phyloP scores from a whole-genome alignment of 148 eudicot genomes.

The Agrostemma githago region DNA sequence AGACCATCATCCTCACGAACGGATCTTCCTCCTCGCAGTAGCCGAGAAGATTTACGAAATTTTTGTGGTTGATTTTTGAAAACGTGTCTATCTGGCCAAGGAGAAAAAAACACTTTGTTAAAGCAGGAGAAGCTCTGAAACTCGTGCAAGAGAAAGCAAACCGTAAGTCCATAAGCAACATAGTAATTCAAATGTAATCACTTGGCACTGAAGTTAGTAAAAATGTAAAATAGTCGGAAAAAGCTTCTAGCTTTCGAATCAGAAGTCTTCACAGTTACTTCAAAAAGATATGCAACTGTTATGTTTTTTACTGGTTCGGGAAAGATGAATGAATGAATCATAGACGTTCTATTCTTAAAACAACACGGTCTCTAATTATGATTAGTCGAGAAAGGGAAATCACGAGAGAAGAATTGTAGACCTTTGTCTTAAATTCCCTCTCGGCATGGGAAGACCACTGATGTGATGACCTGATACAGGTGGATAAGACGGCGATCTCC shows the following conservation, averaged over 20 bases:
- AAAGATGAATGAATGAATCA: background rate
- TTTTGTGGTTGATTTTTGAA: slow-evolving; percentile 63
- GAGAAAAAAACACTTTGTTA: background rate
- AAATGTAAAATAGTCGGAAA: background rate
- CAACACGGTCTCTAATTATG: background rate
- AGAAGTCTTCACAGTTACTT: background rate
- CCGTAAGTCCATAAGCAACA: background rate
- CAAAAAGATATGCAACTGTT: background rate
- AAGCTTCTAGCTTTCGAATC: background rate
- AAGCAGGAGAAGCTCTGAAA: slow-evolving; percentile 3
- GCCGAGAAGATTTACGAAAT: slow-evolving; percentile 63
- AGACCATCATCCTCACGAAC: slow-evolving; percentile 74
- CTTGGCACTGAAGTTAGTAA: background rate
- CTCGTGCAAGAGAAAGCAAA: background rate
- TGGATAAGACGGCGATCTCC: slow-evolving; percentile 44
- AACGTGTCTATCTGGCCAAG: slow-evolving; percentile 44
- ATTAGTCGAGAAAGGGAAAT: background rate
- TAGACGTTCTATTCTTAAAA: background rate
- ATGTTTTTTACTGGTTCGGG: background rate
- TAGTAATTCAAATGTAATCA: background rate
- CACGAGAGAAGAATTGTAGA: slow-evolving; percentile 11
- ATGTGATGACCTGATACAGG: slow-evolving; percentile 39
- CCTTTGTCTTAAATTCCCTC: slow-evolving; percentile 40
- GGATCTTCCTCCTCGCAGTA: slow-evolving; percentile 65
- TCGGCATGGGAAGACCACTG: slow-evolving; percentile 37